Base-by-base conservation (phyloP, 2,329 filamentous ascomycete species). In the Fusarium sp. region DNA sequence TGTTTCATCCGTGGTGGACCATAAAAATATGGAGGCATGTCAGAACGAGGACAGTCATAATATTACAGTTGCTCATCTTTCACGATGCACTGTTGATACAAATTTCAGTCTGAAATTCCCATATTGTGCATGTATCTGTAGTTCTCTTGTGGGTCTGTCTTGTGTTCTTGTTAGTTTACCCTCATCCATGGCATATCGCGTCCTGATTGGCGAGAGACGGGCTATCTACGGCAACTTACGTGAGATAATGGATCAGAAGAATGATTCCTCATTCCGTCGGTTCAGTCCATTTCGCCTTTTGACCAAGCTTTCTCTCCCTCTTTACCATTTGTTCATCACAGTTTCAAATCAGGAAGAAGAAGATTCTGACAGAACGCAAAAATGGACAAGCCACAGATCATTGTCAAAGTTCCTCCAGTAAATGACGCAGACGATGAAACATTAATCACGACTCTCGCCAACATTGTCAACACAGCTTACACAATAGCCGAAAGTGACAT, bases 401-500 rank as follows among this genome's bases (percentile, higher is more conserved):
- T 54, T 16, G 66, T 78, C 10, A 60, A 42, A n/a, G 60, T 78
- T 13, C 71, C 76, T 0, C 41, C 62, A 0, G 6, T 42, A 0
- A 46, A 67, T 1, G 62, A 67, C 5, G 74, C 73, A 8, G 52
- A 73, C 9, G 57, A 78, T 9, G 23, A 53, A 16, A 18, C 28
- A 0, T 51, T 74, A 9, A 40, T 72, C 8, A 44, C 56, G 7
- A 42, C 46, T 6, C 23, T 78, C 10, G 54, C 67, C 8, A 13
- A 58, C 1, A 70, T 78, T 2, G 74, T 77, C 40, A 78, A 78
- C 40, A 45, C 56, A 0, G 75, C 68, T 7, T 78, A 75, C 37
- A 50, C 34, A 8, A 70, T 72, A 9, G 72, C 72, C 4, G 77
- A 78, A 28, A 18, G 31, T 0, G 75, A 70, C 28, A 71, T 78